Conservation (phyloP, 2,329 filamentous ascomycete genomes). For the Ceratocystis lukuohia region DNA sequence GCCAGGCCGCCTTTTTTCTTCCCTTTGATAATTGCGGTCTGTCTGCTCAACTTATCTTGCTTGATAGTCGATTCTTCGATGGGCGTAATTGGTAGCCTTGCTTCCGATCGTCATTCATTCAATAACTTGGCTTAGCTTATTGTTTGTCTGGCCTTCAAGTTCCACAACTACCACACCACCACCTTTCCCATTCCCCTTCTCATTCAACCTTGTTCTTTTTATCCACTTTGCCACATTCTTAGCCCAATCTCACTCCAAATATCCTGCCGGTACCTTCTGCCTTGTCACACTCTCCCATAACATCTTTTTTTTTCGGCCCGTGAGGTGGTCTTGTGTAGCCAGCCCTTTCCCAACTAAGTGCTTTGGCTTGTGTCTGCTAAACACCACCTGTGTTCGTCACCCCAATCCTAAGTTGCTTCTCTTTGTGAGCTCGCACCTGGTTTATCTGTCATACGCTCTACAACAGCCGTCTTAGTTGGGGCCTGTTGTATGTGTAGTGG, state of each 20-base stretch:
- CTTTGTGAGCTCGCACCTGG: neutral
- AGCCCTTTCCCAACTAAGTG: constrained; percentile 6
- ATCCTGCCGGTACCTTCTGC: neutral
- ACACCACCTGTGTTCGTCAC: constrained; percentile 5
- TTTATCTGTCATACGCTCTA: constrained; percentile 11
- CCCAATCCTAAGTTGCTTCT: neutral
- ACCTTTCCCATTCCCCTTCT: neutral
- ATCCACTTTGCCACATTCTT: constrained; percentile 6
- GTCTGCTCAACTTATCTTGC: neutral
- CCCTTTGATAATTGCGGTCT: neutral
- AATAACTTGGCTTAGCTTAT: neutral
- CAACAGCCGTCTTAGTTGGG: neutral
- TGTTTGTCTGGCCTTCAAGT: constrained; percentile 1
- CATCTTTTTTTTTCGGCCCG: constrained; percentile 1
- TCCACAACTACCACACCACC: neutral
- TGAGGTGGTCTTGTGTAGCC: constrained; percentile 6
- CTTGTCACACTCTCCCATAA: constrained; percentile 1
- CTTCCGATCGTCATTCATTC: neutral
- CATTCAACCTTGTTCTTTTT: neutral
- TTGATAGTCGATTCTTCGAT: neutral
- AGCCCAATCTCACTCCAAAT: constrained; percentile 5
- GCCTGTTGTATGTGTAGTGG: neutral
- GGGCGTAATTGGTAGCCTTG: constrained; percentile 5
- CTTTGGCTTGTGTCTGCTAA: constrained; percentile 7
- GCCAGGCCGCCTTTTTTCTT: neutral